Evolutionary conservation across 208 protist genomes (phyloP).

Genomic region (Naegleria fowleri): DNA sequence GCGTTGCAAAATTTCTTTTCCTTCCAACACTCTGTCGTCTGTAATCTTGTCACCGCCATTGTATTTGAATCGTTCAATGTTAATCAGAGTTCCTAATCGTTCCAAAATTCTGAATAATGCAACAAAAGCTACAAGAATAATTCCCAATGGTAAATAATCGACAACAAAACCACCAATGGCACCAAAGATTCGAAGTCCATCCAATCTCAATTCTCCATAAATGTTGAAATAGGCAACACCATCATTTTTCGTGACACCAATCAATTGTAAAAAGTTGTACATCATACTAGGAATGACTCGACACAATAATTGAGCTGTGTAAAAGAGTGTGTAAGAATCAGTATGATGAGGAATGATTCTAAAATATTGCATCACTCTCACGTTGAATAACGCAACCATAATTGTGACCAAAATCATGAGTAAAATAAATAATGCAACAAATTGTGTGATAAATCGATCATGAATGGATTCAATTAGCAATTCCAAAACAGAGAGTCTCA

Average conservation of each 20-base stretch:
- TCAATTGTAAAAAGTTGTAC: slow-evolving; percentile 4
- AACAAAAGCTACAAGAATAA: neutral
- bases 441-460: neutral
- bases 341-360: neutral
- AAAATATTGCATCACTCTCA: neutral
- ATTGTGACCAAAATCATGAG: neutral
- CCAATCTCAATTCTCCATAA: neutral
- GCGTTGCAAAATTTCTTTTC: neutral
- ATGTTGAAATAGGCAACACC: neutral
- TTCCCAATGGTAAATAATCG: neutral
- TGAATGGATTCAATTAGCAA: neutral
- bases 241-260: slow-evolving; percentile 2
- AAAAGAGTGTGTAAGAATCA: neutral
- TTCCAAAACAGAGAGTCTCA: neutral
- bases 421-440: neutral
- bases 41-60: neutral
- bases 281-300: neutral
- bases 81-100: neutral
- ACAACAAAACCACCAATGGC: neutral
- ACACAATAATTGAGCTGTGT: neutral
- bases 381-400: neutral
- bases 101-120: neutral
- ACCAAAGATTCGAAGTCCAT: neutral
- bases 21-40: neutral
- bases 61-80: neutral